A percentile compares a stretch with the other conserved stretches of the same genome.
phyloP scores from a whole-genome alignment of 2,329 filamentous ascomycete genomes.

The Lomentospora prolificans region DNA sequence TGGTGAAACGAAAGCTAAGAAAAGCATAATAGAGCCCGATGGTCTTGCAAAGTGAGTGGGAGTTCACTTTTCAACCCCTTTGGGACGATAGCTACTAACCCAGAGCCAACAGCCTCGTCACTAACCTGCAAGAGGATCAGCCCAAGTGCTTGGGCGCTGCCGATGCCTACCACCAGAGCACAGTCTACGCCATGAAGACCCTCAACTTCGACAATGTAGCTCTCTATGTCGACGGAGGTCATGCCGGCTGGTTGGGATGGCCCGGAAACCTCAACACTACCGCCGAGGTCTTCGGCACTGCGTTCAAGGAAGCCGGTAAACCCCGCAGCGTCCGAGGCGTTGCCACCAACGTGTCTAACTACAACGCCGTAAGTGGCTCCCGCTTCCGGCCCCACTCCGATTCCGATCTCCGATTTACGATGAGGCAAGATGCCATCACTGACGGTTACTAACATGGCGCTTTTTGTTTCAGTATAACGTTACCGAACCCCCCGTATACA shows the following conservation, averaged over 20 bases:
- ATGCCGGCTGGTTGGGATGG: slow-evolving; percentile 52
- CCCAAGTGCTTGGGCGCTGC: slow-evolving; percentile 37
- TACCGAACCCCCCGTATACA: slow-evolving; percentile 32
- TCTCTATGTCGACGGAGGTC: slow-evolving; percentile 49
- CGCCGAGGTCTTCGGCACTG: slow-evolving; percentile 33
- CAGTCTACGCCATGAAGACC: slow-evolving; percentile 38
- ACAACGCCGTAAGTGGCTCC: slow-evolving; percentile 28
- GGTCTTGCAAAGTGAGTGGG: slow-evolving; percentile 40
- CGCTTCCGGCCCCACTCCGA: not conserved
- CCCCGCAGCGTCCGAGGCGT: slow-evolving; percentile 42
- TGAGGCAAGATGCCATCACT: no score
- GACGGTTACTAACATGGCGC: not conserved
- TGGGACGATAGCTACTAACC: no score
- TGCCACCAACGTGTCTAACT: slow-evolving; percentile 50
- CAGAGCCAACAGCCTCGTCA: slow-evolving; percentile 35
- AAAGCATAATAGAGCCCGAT: slow-evolving; percentile 42
- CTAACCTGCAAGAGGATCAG: slow-evolving; percentile 35
- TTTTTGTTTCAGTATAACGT: slow-evolving; percentile 26
- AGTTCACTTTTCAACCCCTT: no score
- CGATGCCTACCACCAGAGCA: slow-evolving; percentile 38
- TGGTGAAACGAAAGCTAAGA: no score
- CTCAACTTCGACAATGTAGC: slow-evolving; percentile 46
- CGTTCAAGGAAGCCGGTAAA: slow-evolving; percentile 40
- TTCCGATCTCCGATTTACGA: no score
- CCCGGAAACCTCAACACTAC: slow-evolving; percentile 39